Evolutionary conservation across 495 filamentous ascomycete species (phyloP), one percentile per base, ranked within the genome.

Genomic region (Thermochaetoides thermophila): DNA sequence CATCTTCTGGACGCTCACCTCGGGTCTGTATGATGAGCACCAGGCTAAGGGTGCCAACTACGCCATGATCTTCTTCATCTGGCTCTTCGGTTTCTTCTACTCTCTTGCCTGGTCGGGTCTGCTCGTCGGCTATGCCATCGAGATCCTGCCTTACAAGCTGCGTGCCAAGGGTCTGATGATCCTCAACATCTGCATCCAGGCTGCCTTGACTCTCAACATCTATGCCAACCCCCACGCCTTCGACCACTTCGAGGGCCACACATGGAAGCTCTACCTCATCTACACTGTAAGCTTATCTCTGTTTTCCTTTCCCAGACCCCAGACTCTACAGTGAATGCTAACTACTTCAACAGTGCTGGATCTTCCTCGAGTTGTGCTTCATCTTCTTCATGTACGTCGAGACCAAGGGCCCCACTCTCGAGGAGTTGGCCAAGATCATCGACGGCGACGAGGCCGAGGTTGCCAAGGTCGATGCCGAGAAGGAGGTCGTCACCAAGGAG

Each of bases 71-170:
- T 61, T 69, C 52, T 68, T 71, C 55, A 68, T 71, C 45, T 72
- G 66, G 59, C 29, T 71, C 24, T 69, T 64, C 43, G 50, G 57
- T 14, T 45, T 67, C 48, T 59, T 61, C 44, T 77, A 73, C 59
- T 61, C 67, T 42, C 59, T 73, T 35, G 66, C 65, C n/a, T 76
- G 69, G 64, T 71, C 69, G 9, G 69, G 73, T 35, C 60, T 82
- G 26, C 66, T 80, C 20, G 62, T 79, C 39, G 70, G 68, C 28
- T 79, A 79, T 49, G 59, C 69, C 21, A 65, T 78, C 38, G 78
- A 82, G 56, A 75, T 83, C 42, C 63, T 81, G 27, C 78, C 78
- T 0, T 84, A 76, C 60, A 65, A 65, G 37, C 67, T 82, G 35
- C 74, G 78, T 26, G 76, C 76, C 46, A 57, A 66, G 57, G 60